Base-by-base conservation (phyloP, 805 yeast genomes). In the Ogataea angusta region DNA sequence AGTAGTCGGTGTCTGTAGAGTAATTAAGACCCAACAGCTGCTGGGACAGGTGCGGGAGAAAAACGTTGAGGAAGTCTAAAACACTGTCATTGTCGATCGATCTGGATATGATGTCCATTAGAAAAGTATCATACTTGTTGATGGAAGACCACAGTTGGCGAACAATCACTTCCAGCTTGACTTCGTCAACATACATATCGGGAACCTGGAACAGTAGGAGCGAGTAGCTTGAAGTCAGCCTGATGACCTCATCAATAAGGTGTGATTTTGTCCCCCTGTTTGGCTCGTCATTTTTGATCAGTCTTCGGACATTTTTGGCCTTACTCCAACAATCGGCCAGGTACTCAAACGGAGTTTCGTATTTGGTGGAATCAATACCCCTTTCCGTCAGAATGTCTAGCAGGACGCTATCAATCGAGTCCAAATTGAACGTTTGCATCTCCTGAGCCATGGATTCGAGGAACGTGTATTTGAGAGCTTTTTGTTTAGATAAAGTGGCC, bases 31-130 rank as follows among this genome's bases (percentile, higher is more conserved):
- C 46, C 35, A 64, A 58, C 24, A 67, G 65, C 38, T 56, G 61
- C 24, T 52, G 48, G 10, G 78, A 69, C 34, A 76, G 44, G 10
- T 52, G 49, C 2, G 80, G 80, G 13, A 76, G 54, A 16, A 85
- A 62, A 5, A 74, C 67, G 44, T 75, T 73, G 44, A 83, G 60
- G 23, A 86, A 67, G 14, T 82, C 93, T 6, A 75, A 48, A 6
- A 82, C 58, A 0, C 80, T 67, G 2, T 80, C 95, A 53, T 85
- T 88, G 41, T 80, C 85, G 17, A 73, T 68, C 8, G 90, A 75
- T 40, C 80, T 69, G 24, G 68, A 62, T 12, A 85, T 58, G 22
- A 85, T 68, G 31, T 78, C 82, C 3, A 70, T 60, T 39, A 88
- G 57, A 45, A 80, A 81, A 12, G 42, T 40, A 42, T 72, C 80